Evolutionary conservation across 345 rosid genomes (phyloP).

Genomic region (Eucalyptus decipiens): DNA sequence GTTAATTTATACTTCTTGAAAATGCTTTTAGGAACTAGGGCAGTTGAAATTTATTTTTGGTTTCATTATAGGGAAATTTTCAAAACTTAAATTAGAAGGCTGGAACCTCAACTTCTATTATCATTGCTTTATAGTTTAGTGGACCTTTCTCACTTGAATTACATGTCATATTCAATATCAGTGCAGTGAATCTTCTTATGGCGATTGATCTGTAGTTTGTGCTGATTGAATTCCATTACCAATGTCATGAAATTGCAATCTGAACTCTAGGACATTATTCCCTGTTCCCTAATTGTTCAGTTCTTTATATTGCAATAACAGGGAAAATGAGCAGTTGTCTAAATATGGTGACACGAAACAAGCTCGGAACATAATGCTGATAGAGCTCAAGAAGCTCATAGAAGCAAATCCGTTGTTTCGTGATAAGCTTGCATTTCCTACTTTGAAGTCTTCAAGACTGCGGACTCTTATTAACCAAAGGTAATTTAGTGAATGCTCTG

Average conservation of each 20-base stretch:
- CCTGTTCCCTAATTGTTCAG: neutral
- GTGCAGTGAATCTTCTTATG: neutral
- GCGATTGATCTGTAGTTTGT: neutral
- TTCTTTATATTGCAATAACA: neutral
- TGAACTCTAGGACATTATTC: neutral
- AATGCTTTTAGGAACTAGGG: neutral
- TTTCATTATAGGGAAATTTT: neutral
- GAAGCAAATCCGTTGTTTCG: conserved; percentile 77
- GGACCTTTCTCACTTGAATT: neutral
- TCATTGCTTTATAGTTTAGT: neutral
- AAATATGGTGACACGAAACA: conserved; percentile 65
- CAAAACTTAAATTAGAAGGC: neutral
- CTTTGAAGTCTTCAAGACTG: conserved; percentile 55
- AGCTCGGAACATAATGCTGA: conserved; percentile 59
- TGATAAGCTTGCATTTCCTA: conserved; percentile 59
- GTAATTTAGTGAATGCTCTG: conserved; percentile 7
- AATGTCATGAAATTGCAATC: neutral
- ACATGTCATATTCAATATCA: neutral
- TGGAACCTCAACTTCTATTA: neutral
- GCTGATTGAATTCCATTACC: neutral
- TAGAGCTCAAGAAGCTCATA: conserved; percentile 57
- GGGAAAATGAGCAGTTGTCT: conserved; percentile 70
- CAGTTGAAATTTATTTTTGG: neutral
- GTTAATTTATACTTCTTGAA: neutral
- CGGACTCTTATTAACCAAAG: conserved; percentile 74